A percentile compares a stretch with the other conserved stretches of the same genome.
Conservation (phyloP, 2,329 filamentous ascomycete species). For the Pseudocercospora pini-densiflorae region DNA sequence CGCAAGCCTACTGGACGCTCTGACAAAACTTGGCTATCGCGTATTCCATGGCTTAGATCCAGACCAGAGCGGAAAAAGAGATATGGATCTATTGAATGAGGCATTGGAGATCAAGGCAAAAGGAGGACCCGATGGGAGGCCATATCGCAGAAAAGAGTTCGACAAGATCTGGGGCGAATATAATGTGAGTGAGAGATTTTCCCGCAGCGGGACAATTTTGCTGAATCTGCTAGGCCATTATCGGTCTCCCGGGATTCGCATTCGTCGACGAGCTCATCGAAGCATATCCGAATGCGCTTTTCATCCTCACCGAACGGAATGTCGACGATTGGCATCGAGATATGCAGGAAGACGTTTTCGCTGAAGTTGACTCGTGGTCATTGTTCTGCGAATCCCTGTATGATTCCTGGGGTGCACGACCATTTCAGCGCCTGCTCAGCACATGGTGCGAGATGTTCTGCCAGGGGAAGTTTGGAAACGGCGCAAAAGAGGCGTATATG, state of each 20-base stretch:
- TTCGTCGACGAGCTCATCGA: conserved; percentile 43
- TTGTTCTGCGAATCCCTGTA: conserved; percentile 12
- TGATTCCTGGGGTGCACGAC: conserved; percentile 6
- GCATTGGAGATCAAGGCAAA: conserved; percentile 11
- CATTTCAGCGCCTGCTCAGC: conserved; percentile 8
- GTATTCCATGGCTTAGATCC: not conserved
- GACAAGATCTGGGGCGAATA: conserved; percentile 27
- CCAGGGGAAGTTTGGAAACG: not conserved
- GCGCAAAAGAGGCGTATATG: conserved; percentile 13
- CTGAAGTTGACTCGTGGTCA: conserved; percentile 6
- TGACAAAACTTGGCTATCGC: not conserved
- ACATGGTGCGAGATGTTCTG: conserved; percentile 10
- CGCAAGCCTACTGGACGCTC: not conserved
- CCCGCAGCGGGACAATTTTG: not conserved
- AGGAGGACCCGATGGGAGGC: not conserved
- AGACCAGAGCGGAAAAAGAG: conserved; percentile 6
- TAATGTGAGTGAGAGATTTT: not conserved
- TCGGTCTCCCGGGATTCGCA: conserved; percentile 30
- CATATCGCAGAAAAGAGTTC: conserved; percentile 14
- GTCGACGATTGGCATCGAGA: conserved; percentile 18
- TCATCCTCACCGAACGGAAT: conserved; percentile 49
- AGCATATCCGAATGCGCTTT: conserved; percentile 70
- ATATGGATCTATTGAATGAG: conserved; percentile 23
- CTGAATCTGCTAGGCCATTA: conserved; percentile 15
- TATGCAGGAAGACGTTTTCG: conserved; percentile 10